Base-by-base conservation (phyloP, 129 eudicot genomes). In the Deinandra increscens region DNA sequence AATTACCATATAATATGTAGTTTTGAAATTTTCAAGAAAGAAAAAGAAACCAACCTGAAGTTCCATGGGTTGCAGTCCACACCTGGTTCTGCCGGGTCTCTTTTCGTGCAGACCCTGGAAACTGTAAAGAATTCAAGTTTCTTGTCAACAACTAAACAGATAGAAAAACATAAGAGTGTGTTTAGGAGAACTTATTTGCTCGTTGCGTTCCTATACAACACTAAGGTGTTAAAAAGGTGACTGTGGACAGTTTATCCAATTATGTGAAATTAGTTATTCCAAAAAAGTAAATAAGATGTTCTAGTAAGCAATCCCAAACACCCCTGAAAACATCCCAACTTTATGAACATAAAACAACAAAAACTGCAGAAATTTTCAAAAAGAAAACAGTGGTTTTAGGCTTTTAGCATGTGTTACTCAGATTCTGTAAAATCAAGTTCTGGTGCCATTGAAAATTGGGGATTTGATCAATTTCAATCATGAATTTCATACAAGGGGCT, bases 51-150 rank as follows among this genome's bases (percentile, higher is more conserved):
- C 66, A 43, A 85, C 91, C 91, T 76, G 82, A 34, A 80, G 82
- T 73, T 77, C 71, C 84, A 33, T 71, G 78, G 34, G 76, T 81
- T 64, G n/a, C 14, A 66, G 72, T 79, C 84, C 84, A 75, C 37
- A 42, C 60, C 65, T 80, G 79, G 70, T 75, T 80, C 66, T 70
- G 84, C 1, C 73, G 9, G 18, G 38, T 62, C 75, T 77, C 83
- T 63, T 70, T 77, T 36, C 63, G 80, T 55, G 55, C 17, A 62
- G 56, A 62, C 45, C 80, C 82, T 17, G 17, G 46, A 60, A 79
- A 76, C 64, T 65, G 79, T 19, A 78, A 41, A 70, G 68, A 56
- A 23, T 64, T 49, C 26, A 66, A 49, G 60, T 76, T 79, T 66
- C 83, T 72, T 66, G 80, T 71, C 37, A 75, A 29, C 20, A 44